Evolutionary conservation across 805 yeast species (phyloP).

Genomic region (Yamadazyma takamatsuzukensis): DNA sequence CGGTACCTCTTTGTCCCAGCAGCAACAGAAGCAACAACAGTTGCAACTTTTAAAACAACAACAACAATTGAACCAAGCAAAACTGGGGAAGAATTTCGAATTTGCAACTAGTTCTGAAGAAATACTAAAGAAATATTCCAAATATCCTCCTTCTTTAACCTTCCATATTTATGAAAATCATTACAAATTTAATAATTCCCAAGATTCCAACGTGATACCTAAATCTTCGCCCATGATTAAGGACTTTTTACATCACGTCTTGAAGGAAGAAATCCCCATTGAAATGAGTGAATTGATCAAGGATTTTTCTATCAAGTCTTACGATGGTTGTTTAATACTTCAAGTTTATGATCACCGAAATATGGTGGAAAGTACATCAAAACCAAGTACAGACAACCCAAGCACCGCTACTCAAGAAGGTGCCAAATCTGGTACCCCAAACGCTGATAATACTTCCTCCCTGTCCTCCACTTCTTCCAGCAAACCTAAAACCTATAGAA

Average conservation of each 20-base stretch:
- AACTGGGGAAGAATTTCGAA: conserved; percentile 32
- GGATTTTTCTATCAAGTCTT: conserved; percentile 79
- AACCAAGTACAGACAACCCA: neutral
- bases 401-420: neutral
- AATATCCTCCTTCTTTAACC: conserved; percentile 75
- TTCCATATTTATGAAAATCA: conserved; percentile 91
- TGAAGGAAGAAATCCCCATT: conserved; percentile 80
- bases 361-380: conserved; percentile 20
- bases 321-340: conserved; percentile 85
- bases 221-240: conserved; percentile 73
- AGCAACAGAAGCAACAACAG: conserved; percentile 12
- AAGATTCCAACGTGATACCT: conserved; percentile 75
- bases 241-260: conserved; percentile 75
- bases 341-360: conserved; percentile 85
- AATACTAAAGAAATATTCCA: conserved; percentile 70
- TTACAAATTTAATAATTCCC: conserved; percentile 83
- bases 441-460: neutral
- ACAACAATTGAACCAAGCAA: conserved; percentile 13
- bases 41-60: conserved; percentile 8
- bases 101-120: conserved; percentile 72
- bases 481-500: conserved; percentile 71
- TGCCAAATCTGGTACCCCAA: neutral
- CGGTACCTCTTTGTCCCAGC: no score
- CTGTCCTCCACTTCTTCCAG: conserved; percentile 12
- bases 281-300: conserved; percentile 84